phyloP scores from a whole-genome alignment of 192 early-diverging fungal genomes.

The Chytriomyces sp. region DNA sequence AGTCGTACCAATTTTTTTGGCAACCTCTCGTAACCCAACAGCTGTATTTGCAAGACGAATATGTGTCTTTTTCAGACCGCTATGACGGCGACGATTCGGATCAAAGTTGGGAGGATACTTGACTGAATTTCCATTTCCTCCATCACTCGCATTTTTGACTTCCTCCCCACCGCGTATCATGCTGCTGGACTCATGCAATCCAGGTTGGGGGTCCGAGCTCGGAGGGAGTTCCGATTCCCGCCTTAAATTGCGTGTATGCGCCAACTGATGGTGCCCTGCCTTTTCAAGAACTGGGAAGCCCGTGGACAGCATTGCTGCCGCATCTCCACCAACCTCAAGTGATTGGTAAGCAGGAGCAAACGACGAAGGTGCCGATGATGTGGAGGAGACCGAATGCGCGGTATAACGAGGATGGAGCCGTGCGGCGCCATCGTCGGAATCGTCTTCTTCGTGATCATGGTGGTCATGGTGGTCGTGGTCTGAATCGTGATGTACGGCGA shows the following conservation, averaged over 20 bases:
- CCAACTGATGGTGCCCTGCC: background rate
- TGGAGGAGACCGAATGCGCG: background rate
- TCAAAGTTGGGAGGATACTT: background rate
- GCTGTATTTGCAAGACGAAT: slow-evolving; percentile 49
- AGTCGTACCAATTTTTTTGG: slow-evolving; percentile 49
- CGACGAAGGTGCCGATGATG: background rate
- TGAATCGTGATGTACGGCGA: background rate
- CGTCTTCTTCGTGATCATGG: background rate
- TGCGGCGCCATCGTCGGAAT: too few species aligned
- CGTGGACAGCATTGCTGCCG: background rate
- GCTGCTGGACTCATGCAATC: background rate
- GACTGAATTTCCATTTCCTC: background rate
- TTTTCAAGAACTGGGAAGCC: background rate
- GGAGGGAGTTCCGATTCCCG: background rate
- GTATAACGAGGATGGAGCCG: too few species aligned
- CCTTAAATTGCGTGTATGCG: background rate
- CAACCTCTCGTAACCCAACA: slow-evolving; percentile 53
- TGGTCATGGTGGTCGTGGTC: background rate
- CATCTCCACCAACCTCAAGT: background rate
- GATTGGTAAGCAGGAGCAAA: background rate
- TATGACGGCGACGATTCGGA: background rate
- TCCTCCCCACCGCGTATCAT: background rate
- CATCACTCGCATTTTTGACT: background rate
- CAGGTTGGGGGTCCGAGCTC: background rate
- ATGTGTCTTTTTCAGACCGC: slow-evolving; percentile 37